Conservation (phyloP, 2,329 filamentous ascomycete genomes). For the Stromatinia cepivora region DNA sequence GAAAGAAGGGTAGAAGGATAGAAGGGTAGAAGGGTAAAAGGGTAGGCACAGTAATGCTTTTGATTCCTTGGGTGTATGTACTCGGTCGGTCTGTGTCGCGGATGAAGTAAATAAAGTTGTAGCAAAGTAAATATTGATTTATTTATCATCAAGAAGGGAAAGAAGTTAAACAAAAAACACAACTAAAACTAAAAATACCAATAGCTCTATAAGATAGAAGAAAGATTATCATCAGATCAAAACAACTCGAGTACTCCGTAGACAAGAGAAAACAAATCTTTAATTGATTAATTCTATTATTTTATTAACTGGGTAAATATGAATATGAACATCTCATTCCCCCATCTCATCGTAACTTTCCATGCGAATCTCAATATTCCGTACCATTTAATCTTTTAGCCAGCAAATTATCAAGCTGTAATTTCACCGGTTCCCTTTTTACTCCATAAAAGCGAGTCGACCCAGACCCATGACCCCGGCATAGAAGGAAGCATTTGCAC, state of each 20-base stretch:
- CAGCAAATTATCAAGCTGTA: neutral
- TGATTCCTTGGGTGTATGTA: neutral
- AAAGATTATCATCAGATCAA: no score
- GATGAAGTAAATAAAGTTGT: slow-evolving; percentile 3
- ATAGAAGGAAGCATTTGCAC: neutral
- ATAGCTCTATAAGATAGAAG: neutral
- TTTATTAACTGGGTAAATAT: neutral
- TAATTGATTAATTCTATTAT: no score
- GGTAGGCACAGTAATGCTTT: neutral
- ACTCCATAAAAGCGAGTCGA: slow-evolving; percentile 2
- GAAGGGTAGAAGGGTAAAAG: neutral
- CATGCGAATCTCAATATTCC: slow-evolving; percentile 4
- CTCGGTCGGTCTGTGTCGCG: neutral
- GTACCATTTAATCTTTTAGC: neutral
- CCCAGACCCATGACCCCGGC: neutral
- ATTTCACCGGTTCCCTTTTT: neutral
- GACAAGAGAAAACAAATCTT: neutral
- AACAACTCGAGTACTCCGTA: no score
- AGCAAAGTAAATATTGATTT: neutral
- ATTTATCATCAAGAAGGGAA: no score
- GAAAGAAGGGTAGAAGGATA: neutral
- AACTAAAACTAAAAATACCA: neutral
- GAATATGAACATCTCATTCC: neutral
- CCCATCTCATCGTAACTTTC: slow-evolving; percentile 1
- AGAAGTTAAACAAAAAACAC: neutral